Base-by-base conservation (phyloP, 164 flowering plant species). In the Stephania yunnanensis region DNA sequence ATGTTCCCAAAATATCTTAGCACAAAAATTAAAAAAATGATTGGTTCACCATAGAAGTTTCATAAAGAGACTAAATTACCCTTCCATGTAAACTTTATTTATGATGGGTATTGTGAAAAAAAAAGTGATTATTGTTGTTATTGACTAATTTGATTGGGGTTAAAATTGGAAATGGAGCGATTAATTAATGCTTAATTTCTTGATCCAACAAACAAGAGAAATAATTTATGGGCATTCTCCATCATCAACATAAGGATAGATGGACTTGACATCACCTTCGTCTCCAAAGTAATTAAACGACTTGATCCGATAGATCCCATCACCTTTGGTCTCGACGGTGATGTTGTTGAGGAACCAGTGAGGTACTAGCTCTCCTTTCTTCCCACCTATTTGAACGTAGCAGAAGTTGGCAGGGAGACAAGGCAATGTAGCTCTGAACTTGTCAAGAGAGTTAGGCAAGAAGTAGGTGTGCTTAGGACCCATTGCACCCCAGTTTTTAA, bases 321-420 rank as follows among this genome's bases (percentile, higher is more conserved):
- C 61, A 4, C 76, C 71, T 17, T 31, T 74, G 1, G 71, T 74
- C 31, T 63, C 20, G 52, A 74, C 71, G 4, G 76, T 74, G 65
- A 66, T 17, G 66, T n/a, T 74, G 17, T 74, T n/a, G 52, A 67
- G 42, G 42, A 30, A 74, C 75, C 76, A 68, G 29, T 74, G 76
- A 50, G 76, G 76, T 22, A 30, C 52, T 2, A 74, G 58, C 70
- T 74, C 76, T 50, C 76, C 76, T 68, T 74, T 74, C 66, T 74
- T 74, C 46, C 76, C 76, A 22, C 36, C 55, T 10, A 74, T 74
- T 46, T 25, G 31, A 17, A 68, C 52, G 65, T 63, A 30, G n/a
- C 77, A 75, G 67, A 75, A 75, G 42, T 64, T 64, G 55, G 36
- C 42, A 12, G 8, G 12, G 53, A 44, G 17, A 73, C 75, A 73